Percentiles rank a stretch among this genome's conserved stretches.
These are phyloP conservation scores for Wakefieldia striispora DNA, from an alignment of 768 basidiomycete species.

Conservation along the genomic window DNA sequence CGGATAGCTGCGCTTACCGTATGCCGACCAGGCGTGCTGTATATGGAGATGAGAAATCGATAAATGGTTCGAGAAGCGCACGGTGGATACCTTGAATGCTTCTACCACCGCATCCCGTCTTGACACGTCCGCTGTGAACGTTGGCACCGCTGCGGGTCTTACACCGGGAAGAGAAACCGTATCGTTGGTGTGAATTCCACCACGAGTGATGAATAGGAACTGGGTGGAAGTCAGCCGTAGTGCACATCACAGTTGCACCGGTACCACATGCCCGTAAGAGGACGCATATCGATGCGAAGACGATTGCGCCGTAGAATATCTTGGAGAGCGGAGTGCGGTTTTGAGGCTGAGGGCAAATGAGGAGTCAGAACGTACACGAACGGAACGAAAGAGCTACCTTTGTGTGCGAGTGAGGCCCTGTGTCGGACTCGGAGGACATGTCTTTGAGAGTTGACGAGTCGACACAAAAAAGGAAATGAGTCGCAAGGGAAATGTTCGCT, in stretches of 20 bases:
- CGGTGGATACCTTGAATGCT: constrained; percentile 75
- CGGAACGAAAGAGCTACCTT: constrained; percentile 4
- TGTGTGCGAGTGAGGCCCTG: neutral
- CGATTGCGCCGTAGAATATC: constrained; percentile 11
- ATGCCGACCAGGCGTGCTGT: constrained; percentile 84
- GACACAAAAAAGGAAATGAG: constrained; percentile 18
- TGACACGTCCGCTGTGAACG: constrained; percentile 51
- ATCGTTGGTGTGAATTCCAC: constrained; percentile 1
- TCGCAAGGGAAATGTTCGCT: neutral
- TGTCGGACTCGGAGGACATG: neutral
- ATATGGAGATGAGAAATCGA: constrained; percentile 12
- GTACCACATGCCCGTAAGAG: constrained; percentile 21
- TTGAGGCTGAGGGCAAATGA: constrained; percentile 4
- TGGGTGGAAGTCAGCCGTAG: constrained; percentile 6
- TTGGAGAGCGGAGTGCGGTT: neutral
- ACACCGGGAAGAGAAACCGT: constrained; percentile 16
- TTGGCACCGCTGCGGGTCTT: constrained; percentile 14
- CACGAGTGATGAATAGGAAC: constrained; percentile 15
- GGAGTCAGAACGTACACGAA: neutral
- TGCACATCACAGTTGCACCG: neutral
- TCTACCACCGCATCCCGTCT: constrained; percentile 70
- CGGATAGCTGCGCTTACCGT: constrained; percentile 50
- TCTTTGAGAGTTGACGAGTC: too few relatives aligned
- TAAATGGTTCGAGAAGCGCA: neutral
- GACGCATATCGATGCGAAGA: constrained; percentile 6